phyloP scores from a whole-genome alignment of 306 rosid genomes.

The Styphnolobium japonicum region DNA sequence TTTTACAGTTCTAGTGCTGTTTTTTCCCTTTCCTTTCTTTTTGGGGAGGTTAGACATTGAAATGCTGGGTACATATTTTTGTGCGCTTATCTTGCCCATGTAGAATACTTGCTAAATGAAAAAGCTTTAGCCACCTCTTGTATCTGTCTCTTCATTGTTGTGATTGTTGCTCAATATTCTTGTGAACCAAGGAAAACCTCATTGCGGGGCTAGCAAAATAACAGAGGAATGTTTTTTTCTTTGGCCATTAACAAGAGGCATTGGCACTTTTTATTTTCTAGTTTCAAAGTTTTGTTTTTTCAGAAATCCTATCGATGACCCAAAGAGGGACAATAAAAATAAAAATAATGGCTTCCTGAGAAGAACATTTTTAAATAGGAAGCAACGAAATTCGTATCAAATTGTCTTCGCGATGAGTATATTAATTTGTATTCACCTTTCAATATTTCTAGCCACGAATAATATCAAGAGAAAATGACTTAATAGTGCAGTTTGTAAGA shows the following conservation, averaged over 20 bases:
- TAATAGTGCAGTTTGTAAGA: too few species aligned
- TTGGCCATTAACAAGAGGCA: too few species aligned
- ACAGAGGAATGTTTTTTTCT: too few species aligned
- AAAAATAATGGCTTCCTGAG: background rate
- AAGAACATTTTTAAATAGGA: too few species aligned
- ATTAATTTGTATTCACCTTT: too few species aligned
- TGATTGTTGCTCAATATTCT: background rate
- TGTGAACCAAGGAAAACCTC: slow-evolving; percentile 10
- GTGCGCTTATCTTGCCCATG: slow-evolving; percentile 26
- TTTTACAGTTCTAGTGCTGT: slow-evolving; percentile 40
- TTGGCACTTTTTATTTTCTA: background rate
- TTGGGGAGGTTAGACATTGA: slow-evolving; percentile 21
- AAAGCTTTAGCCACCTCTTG: slow-evolving; percentile 7
- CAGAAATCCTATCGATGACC: background rate
- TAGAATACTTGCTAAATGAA: slow-evolving; percentile 28
- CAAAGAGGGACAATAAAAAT: background rate
- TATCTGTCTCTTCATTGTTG: slow-evolving; percentile 1
- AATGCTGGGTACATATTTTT: slow-evolving; percentile 31
- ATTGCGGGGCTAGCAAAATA: slow-evolving; percentile 12
- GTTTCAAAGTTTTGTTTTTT: background rate
- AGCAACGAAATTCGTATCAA: too few species aligned
- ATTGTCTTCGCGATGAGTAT: too few species aligned
- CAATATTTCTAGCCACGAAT: too few species aligned
- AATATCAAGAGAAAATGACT: too few species aligned
- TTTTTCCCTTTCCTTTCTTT: background rate